These are phyloP conservation scores for Nephelium lappaceum DNA, from an alignment of 345 rosid genomes.

Conservation along the genomic window DNA sequence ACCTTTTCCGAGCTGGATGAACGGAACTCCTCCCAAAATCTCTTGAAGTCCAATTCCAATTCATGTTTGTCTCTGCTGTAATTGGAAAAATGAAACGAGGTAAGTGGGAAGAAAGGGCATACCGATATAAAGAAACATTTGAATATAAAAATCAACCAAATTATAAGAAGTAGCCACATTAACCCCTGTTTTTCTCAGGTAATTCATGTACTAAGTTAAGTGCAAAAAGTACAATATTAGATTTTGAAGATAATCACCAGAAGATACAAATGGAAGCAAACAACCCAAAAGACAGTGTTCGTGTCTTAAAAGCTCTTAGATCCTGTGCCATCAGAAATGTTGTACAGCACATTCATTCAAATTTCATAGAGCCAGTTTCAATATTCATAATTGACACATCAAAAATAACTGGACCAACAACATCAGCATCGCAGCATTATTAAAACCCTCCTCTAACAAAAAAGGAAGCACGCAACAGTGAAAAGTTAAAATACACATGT, in stretches of 20 bases:
- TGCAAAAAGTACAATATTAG: background rate
- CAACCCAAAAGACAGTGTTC: background rate
- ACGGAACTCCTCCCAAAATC: conserved; percentile 99
- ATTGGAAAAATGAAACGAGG: background rate
- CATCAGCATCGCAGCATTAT: background rate
- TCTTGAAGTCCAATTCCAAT: conserved; percentile 97
- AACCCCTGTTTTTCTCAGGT: background rate
- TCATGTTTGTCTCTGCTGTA: conserved; percentile 77
- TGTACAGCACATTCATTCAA: background rate
- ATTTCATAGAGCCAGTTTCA: background rate
- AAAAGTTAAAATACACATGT: background rate
- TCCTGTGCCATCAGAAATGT: background rate
- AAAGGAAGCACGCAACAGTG: background rate
- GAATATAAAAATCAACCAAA: background rate
- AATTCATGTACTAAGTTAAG: background rate
- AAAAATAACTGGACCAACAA: background rate
- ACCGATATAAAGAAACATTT: background rate
- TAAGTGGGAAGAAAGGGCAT: background rate
- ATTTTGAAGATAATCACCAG: background rate
- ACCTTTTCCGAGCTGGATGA: conserved; percentile 98
- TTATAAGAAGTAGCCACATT: background rate
- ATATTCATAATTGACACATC: background rate
- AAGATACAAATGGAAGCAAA: conserved; percentile 1
- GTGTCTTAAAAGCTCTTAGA: background rate
- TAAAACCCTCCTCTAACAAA: background rate